These are phyloP conservation scores for Glaciozyma martinii DNA, from an alignment of 768 basidiomycete genomes.

Conservation along the genomic window DNA sequence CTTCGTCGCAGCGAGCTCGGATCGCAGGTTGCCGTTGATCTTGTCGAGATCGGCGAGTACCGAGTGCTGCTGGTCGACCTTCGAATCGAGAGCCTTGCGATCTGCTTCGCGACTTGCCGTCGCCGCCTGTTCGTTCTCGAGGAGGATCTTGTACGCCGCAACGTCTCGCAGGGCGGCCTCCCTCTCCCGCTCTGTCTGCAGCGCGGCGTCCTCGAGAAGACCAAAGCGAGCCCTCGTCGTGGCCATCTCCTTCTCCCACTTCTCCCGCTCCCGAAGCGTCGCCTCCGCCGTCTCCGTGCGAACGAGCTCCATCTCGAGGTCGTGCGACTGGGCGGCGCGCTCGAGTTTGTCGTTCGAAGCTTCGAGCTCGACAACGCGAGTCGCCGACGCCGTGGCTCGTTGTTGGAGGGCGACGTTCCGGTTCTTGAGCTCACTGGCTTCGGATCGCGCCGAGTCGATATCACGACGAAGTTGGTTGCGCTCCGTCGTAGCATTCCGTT, in stretches of 20 bases:
- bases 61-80: constrained; percentile 36
- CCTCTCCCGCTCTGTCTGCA: constrained; percentile 75
- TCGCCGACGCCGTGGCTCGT: constrained; percentile 56
- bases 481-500: constrained; percentile 40
- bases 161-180: constrained; percentile 62
- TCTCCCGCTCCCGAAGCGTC: constrained; percentile 43
- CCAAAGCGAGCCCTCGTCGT: constrained; percentile 65
- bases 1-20: constrained; percentile 37
- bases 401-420: constrained; percentile 57
- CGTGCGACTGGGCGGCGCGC: constrained; percentile 37
- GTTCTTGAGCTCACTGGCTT: constrained; percentile 34
- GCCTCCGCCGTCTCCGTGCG: constrained; percentile 21
- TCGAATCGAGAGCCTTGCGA: constrained; percentile 32
- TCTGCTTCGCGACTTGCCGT: background rate
- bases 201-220: constrained; percentile 76
- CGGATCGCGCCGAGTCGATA: constrained; percentile 47
- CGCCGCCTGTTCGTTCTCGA: constrained; percentile 53
- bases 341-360: constrained; percentile 28
- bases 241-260: constrained; percentile 65
- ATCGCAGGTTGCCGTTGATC: constrained; percentile 40
- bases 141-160: constrained; percentile 49
- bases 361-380: constrained; percentile 52
- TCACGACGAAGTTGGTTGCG: constrained; percentile 47
- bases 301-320: constrained; percentile 19
- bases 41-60: constrained; percentile 44